phyloP scores from a whole-genome alignment of 352 stramenopile genomes.

The Globisporangium apiculatum region DNA sequence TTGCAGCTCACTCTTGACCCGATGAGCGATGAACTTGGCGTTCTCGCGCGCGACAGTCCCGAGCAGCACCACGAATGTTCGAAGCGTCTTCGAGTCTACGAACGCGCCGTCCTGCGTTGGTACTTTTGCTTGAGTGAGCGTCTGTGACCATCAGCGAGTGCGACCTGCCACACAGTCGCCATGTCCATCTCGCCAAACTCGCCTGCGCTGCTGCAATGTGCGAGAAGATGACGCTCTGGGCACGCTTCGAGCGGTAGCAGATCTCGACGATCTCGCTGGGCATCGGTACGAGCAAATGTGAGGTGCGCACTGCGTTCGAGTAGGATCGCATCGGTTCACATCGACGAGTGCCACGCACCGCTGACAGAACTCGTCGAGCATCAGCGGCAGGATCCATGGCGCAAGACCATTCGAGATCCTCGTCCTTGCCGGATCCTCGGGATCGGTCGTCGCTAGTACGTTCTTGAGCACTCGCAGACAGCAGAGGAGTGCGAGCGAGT shows the following conservation, averaged over 20 bases:
- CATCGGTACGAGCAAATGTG: background rate
- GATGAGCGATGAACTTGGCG: background rate
- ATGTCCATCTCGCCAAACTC: background rate
- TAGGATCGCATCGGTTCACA: background rate
- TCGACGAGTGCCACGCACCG: background rate
- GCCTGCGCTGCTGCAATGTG: conserved; percentile 1
- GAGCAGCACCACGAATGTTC: background rate
- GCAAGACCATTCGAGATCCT: background rate
- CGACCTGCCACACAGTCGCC: background rate
- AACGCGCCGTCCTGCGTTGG: background rate
- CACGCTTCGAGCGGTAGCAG: background rate
- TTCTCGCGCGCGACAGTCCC: conserved; percentile 2
- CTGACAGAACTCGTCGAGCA: conserved; percentile 1
- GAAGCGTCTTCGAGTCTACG: background rate
- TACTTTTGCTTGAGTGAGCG: background rate
- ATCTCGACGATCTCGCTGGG: background rate
- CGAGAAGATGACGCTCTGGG: background rate
- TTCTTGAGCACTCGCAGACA: background rate
- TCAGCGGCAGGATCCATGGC: background rate
- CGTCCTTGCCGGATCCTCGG: background rate
- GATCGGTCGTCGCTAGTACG: background rate
- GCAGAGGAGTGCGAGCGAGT: background rate
- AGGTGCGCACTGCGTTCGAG: background rate
- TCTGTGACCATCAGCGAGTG: background rate
- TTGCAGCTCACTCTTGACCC: background rate